Conservation (phyloP, 768 basidiomycete genomes). For the Suillus sp. region DNA sequence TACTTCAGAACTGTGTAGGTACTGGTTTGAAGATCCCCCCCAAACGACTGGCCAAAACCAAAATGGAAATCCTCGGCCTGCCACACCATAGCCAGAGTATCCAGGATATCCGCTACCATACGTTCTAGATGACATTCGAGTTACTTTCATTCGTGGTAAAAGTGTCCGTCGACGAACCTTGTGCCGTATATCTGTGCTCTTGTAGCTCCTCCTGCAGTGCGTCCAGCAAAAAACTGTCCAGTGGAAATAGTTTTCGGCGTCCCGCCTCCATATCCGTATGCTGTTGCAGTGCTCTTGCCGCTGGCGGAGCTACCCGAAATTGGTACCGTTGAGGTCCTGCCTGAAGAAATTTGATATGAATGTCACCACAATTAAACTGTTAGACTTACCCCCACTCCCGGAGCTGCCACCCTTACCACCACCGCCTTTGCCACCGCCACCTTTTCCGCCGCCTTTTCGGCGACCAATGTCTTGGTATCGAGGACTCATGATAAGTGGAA, state of each 20-base stretch:
- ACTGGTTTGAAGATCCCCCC: conserved; percentile 36
- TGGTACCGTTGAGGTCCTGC: conserved; percentile 22
- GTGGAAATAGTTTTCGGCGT: conserved; percentile 38
- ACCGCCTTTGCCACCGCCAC: conserved; percentile 13
- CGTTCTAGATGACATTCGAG: conserved; percentile 32
- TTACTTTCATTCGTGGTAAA: neutral
- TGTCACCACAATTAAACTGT: neutral
- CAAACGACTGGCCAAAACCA: conserved; percentile 67
- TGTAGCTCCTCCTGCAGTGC: conserved; percentile 54
- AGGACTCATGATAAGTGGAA: conserved; percentile 21
- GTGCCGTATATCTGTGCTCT: conserved; percentile 47
- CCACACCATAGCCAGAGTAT: conserved; percentile 44
- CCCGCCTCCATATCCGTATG: conserved; percentile 39
- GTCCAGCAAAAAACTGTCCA: conserved; percentile 49
- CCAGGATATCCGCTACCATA: conserved; percentile 72
- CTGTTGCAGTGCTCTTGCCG: conserved; percentile 30
- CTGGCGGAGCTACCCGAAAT: conserved; percentile 21
- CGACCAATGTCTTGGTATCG: conserved; percentile 18
- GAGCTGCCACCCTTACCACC: conserved; percentile 9
- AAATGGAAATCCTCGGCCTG: conserved; percentile 59
- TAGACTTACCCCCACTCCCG: conserved; percentile 1
- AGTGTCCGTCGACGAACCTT: conserved; percentile 34
- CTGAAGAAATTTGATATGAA: neutral
- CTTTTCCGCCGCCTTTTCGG: conserved; percentile 26
- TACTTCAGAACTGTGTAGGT: conserved; percentile 47